phyloP scores from a whole-genome alignment of 2,329 filamentous ascomycete genomes.

The Alternaria panax region DNA sequence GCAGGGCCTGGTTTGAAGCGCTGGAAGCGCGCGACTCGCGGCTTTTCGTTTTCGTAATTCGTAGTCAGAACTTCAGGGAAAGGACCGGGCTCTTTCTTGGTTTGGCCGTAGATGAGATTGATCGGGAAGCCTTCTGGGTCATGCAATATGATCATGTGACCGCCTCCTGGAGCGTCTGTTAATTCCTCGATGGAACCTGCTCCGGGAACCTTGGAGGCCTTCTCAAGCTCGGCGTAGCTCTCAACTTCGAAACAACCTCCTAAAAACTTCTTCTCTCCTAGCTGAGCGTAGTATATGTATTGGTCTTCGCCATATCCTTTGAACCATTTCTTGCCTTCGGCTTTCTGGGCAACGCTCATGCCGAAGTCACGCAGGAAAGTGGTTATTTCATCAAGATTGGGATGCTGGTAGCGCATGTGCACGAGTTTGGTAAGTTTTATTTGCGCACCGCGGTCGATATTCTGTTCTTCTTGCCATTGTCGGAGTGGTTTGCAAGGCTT shows the following conservation, averaged over 20 bases:
- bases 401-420: slow-evolving; percentile 64
- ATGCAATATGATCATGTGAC: slow-evolving; percentile 56
- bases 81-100: slow-evolving; percentile 52
- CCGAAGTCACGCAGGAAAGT: slow-evolving; percentile 52
- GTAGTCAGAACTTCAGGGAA: slow-evolving; percentile 59
- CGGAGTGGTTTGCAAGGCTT: slow-evolving; percentile 44
- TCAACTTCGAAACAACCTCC: slow-evolving; percentile 67
- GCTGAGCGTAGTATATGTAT: slow-evolving; percentile 64
- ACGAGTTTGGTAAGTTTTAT: slow-evolving; percentile 57
- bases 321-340: slow-evolving; percentile 59
- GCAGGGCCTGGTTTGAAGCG: slow-evolving; percentile 61
- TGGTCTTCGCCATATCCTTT: slow-evolving; percentile 68
- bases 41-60: slow-evolving; percentile 55
- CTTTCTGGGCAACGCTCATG: slow-evolving; percentile 45
- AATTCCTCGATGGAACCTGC: slow-evolving; percentile 60
- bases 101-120: slow-evolving; percentile 65
- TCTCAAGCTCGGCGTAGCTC: slow-evolving; percentile 62
- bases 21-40: slow-evolving; percentile 59
- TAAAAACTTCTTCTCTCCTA: slow-evolving; percentile 61
- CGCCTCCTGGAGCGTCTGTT: slow-evolving; percentile 61
- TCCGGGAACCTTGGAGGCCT: slow-evolving; percentile 55
- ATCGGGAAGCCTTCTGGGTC: slow-evolving; percentile 65
- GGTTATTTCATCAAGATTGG: slow-evolving; percentile 58
- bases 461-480: slow-evolving; percentile 49
- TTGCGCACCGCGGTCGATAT: slow-evolving; percentile 55